Base-by-base conservation (phyloP, 257 asterid species). In the Jaltomata sinuosa region DNA sequence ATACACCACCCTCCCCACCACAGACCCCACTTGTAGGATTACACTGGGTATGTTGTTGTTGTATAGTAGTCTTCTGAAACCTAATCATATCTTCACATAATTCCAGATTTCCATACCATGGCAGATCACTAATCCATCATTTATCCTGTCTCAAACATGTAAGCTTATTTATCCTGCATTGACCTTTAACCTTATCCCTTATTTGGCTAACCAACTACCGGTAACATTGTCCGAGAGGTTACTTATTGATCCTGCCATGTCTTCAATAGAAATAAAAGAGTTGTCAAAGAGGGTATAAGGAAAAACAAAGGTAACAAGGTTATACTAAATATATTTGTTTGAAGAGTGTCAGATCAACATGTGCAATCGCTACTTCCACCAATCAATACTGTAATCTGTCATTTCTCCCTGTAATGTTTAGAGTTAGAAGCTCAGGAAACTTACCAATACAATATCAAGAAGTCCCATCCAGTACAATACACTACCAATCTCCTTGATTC, bases 391-490 rank as follows among this genome's bases (percentile, higher is more conserved):
- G 49, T 34, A 67, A 32, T 67, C 49, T 67, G 8, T 67, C 49
- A 67, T 8, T 34, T 34, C 27, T 18, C 27, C 77, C 40, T 32
- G 49, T 4, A 38, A 68, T 69, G 19, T 69, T 69, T 67, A 69
- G 52, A 21, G 53, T 69, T 27, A 42, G 38, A 80, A 68, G 31
- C 8, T 53, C 45, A 32, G 79, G 61, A 85, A 88, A 88, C 95
- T 87, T 84, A 94, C 99, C 96, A 95, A 84, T 81, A 93, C 97
- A 83, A 97, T 97, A 89, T 97, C 98, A 74, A 97, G 98, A 89
- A 97, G 92, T 83, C 99, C 94, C 98, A 95, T 97, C 97, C 94
- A 97, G 92, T 94, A 97, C 88, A 95, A 86, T 84, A 95, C 88
- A 27, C 98, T 94, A 84, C 99, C 99, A 61, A 95, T 92, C 92